Percentiles rank a stretch among this genome's conserved stretches.
These are phyloP conservation scores for Lithohypha guttulata DNA, from an alignment of 2,329 filamentous ascomycete genomes.

Conservation along the genomic window DNA sequence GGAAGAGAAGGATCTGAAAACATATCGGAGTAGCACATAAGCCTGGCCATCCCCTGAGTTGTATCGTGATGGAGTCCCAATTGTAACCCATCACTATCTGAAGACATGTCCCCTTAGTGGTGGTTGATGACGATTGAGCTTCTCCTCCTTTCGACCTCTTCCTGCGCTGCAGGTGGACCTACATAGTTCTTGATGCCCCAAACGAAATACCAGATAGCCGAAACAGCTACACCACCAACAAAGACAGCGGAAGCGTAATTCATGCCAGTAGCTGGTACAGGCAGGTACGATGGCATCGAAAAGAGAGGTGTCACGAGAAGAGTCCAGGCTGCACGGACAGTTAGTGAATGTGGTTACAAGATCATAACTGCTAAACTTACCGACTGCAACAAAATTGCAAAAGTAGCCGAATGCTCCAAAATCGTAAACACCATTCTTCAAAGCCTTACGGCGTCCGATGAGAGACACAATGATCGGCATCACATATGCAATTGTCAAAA, in stretches of 20 bases:
- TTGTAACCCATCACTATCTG: too few relatives aligned
- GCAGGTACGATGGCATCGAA: conserved; percentile 42
- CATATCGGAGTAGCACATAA: too few relatives aligned
- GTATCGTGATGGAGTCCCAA: too few relatives aligned
- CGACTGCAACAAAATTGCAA: conserved; percentile 54
- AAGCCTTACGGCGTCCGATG: conserved; percentile 35
- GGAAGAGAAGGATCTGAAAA: too few relatives aligned
- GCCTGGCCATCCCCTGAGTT: too few relatives aligned
- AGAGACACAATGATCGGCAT: conserved; percentile 46
- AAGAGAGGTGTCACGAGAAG: conserved; percentile 43
- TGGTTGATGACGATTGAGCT: too few relatives aligned
- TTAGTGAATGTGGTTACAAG: conserved; percentile 45
- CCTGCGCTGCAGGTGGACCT: conserved; percentile 29
- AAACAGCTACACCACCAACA: conserved; percentile 38
- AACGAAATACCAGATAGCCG: conserved; percentile 15
- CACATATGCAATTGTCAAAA: conserved; percentile 44
- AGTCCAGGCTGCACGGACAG: conserved; percentile 13
- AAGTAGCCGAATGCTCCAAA: conserved; percentile 51
- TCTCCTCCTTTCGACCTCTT: conserved; percentile 11
- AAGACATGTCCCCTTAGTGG: too few relatives aligned
- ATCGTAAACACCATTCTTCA: conserved; percentile 37
- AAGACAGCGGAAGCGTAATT: conserved; percentile 51
- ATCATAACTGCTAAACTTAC: conserved; percentile 51
- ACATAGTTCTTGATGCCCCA: conserved; percentile 17
- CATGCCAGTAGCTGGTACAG: conserved; percentile 42